Conservation (phyloP, 2,329 filamentous ascomycete genomes). For the Didymosphaeria variabile region DNA sequence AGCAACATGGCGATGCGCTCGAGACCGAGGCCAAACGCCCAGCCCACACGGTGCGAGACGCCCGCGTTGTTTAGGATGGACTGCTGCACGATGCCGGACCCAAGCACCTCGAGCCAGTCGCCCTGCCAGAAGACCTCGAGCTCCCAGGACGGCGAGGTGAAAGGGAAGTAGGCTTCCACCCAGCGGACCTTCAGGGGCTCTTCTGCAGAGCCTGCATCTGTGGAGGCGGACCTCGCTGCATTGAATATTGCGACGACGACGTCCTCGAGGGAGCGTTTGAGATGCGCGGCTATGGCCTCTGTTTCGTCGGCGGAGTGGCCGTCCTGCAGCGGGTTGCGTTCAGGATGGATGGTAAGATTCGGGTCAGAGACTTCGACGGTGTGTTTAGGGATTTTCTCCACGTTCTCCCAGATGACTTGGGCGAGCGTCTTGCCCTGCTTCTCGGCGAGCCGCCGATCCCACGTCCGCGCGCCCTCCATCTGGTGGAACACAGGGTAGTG, state of each 20-base stretch:
- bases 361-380: constrained; percentile 82
- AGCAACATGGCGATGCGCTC: constrained; percentile 98
- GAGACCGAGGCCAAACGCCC: constrained; percentile 94
- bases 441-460: constrained; percentile 74
- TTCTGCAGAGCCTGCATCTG: constrained; percentile 23
- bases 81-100: constrained; percentile 91
- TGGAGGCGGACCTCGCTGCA: constrained; percentile 71
- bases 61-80: constrained; percentile 79
- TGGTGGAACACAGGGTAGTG: constrained; percentile 99
- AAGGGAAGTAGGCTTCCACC: constrained; percentile 98
- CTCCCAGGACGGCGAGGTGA: constrained; percentile 95
- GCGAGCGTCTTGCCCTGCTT: constrained; percentile 58
- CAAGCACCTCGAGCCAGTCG: constrained; percentile 94
- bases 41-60: constrained; percentile 79
- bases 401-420: constrained; percentile 73
- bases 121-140: constrained; percentile 94
- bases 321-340: constrained; percentile 84
- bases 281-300: constrained; percentile 81
- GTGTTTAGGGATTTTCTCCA: constrained; percentile 77
- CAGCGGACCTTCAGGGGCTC: constrained; percentile 88
- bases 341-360: constrained; percentile 77
- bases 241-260: constrained; percentile 91
- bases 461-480: constrained; percentile 94
- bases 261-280: constrained; percentile 88
- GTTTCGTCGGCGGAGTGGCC: constrained; percentile 80